phyloP scores from a whole-genome alignment of 2,329 filamentous ascomycete genomes.

The Aspergillus tamarii region DNA sequence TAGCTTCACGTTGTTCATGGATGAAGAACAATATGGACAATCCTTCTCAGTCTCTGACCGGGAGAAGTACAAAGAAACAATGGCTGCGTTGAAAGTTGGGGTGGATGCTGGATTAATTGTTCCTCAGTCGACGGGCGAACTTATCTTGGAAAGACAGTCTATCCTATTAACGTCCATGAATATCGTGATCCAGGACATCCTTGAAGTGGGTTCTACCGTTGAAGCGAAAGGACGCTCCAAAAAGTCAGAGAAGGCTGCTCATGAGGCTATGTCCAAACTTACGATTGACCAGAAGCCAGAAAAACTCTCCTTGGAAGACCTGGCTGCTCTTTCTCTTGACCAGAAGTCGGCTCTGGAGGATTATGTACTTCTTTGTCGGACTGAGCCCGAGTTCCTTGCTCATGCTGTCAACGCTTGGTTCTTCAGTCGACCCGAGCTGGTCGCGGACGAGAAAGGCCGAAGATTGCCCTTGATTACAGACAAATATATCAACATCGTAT shows the following conservation, averaged over 20 bases:
- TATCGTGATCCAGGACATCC: constrained; percentile 47
- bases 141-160: constrained; percentile 47
- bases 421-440: constrained; percentile 28
- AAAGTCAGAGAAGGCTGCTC: constrained; percentile 32
- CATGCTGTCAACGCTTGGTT: constrained; percentile 18
- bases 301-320: constrained; percentile 37
- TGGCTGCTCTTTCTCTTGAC: constrained; percentile 36
- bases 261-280: constrained; percentile 39
- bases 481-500: constrained; percentile 45
- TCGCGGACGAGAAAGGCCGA: constrained; percentile 52
- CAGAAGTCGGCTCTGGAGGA: constrained; percentile 41
- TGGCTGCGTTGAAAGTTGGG: constrained; percentile 19
- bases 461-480: constrained; percentile 43
- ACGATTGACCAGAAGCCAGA: constrained; percentile 26
- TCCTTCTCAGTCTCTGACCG: constrained; percentile 30
- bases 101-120: constrained; percentile 26
- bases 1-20: constrained; percentile 44
- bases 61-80: constrained; percentile 19
- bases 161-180: constrained; percentile 44
- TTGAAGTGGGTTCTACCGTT: constrained; percentile 43
- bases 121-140: constrained; percentile 20
- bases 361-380: constrained; percentile 33
- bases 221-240: constrained; percentile 29
- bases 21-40: constrained; percentile 41
- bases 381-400: constrained; percentile 19